Base-by-base conservation (phyloP, 257 asterid species). In the Forsythia viridissima region DNA sequence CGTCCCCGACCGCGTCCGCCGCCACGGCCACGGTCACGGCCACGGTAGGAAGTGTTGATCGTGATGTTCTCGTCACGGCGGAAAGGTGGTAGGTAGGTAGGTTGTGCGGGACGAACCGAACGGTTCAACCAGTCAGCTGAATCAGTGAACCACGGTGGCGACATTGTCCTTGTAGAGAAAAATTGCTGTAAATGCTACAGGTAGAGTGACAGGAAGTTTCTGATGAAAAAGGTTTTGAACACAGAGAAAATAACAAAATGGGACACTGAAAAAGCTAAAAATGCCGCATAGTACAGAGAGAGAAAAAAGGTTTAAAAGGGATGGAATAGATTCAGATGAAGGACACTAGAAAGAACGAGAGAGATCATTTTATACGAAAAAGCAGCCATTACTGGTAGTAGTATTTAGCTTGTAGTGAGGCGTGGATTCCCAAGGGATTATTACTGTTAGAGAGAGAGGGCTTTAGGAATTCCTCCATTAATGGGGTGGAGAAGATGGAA, bases 1-100 rank as follows among this genome's bases (percentile, higher is more conserved):
- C 52, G 73, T 13, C 73, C 73, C 8, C 73, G 46, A 43, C 79
- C 42, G 15, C 43, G 30, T 39, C 80, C 44, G 4, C 77, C 77
- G 3, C 44, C 81, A 21, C 72, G n/a, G 2, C 78, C 65, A 21
- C 72, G n/a, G 2, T 76, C 65, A 39, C 84, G 76, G 38, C 59
- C 63, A 37, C 74, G 85, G 46, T 12, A 70, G 71, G 16, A 42
- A 8, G 24, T 15, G 74, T 16, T 44, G 42, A 67, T 46, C 2
- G 81, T 77, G 43, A 75, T 9, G 76, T 81, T 73, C 72, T 70
- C 82, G 16, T 83, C 40, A 16, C 91, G 93, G 75, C 81, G 80
- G 66, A 84, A 89, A 10, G 89, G 91, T 0, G 90, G 91, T 13
- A 44, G 78, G 79, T 86, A 81, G 8, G 87, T 16, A 69, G 85